Percentiles rank a stretch among this genome's conserved stretches.
Evolutionary conservation across 2,329 filamentous ascomycete species (phyloP).

Genomic region (Thelonectria rubi): DNA sequence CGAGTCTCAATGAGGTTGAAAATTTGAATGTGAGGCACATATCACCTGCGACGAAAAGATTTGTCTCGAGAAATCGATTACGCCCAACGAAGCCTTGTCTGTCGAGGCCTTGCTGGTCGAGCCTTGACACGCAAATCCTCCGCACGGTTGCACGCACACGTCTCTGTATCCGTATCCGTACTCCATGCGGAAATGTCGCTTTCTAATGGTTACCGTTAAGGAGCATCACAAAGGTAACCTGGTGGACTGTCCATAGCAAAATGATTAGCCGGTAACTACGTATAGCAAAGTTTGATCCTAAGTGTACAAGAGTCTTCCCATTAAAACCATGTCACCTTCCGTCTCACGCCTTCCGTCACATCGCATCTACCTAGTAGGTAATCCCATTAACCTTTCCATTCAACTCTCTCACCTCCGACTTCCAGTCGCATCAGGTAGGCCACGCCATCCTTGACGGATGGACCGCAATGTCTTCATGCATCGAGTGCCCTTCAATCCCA

Average conservation of each 20-base stretch:
- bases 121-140: no score
- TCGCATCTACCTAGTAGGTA: not conserved
- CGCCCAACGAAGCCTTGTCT: not conserved
- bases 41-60: not conserved
- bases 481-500: conserved; percentile 4
- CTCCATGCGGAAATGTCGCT: no score
- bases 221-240: not conserved
- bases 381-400: not conserved
- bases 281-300: conserved; percentile 14
- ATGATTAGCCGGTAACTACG: conserved; percentile 1
- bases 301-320: conserved; percentile 15
- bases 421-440: not conserved
- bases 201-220: no score
- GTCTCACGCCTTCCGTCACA: conserved; percentile 4
- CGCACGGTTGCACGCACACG: no score
- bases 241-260: not conserved
- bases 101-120: no score
- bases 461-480: not conserved
- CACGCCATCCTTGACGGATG: not conserved
- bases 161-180: no score
- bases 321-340: conserved; percentile 5
- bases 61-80: not conserved
- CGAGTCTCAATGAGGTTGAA: conserved; percentile 71
- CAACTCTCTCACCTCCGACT: not conserved
- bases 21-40: conserved; percentile 92